Conservation (phyloP, 2,329 filamentous ascomycete genomes). For the Colletotrichum costaricense region DNA sequence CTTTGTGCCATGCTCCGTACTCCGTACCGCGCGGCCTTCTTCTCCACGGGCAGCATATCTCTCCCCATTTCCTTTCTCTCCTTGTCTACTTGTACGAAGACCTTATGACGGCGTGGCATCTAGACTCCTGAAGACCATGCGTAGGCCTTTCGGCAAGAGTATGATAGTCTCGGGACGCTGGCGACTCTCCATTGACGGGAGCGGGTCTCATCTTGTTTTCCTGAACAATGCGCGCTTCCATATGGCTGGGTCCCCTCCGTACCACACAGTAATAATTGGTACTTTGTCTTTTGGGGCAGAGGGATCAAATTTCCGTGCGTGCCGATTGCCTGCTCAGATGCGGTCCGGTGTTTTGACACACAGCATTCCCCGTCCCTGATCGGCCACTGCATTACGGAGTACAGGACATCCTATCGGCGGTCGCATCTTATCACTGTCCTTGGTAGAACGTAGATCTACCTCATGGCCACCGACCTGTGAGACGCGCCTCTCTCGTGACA, state of each 20-base stretch:
- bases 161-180: not conserved
- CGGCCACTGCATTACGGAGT: not conserved
- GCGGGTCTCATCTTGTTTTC: not conserved
- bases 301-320: slow-evolving; percentile 14
- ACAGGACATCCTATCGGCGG: not conserved
- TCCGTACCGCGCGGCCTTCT: not conserved
- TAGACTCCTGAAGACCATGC: not conserved
- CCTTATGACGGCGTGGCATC: too few relatives aligned
- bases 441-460: too few relatives aligned
- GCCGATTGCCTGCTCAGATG: slow-evolving; percentile 1
- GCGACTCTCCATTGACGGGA: not conserved
- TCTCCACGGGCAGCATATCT: not conserved
- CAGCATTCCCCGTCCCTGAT: not conserved
- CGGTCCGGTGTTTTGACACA: not conserved
- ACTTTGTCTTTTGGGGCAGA: not conserved
- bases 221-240: not conserved
- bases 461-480: not conserved
- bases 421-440: not conserved
- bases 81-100: too few relatives aligned
- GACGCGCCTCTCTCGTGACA: not conserved
- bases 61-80: not conserved
- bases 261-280: not conserved
- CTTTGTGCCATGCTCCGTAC: too few relatives aligned
- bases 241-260: not conserved
- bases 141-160: not conserved